Evolutionary conservation across 148 eudicot genomes (phyloP).

Genomic region (Cornus florida): DNA sequence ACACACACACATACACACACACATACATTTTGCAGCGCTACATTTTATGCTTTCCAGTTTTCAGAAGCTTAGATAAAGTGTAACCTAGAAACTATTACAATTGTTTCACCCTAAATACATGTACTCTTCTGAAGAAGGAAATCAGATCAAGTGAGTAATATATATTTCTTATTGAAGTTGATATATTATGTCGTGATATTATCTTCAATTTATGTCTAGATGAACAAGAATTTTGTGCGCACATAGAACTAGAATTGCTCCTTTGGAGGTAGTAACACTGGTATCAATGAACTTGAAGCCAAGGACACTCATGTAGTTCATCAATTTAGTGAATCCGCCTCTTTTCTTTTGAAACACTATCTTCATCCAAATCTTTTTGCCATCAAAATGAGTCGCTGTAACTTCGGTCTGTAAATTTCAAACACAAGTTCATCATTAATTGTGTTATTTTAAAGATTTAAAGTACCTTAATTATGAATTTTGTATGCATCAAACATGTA

Average conservation of each 20-base stretch:
- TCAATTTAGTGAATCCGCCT: slow-evolving; percentile 50
- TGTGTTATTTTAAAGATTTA: too few relatives aligned
- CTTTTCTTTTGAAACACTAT: slow-evolving; percentile 54
- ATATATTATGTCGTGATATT: not conserved
- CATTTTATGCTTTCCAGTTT: too few relatives aligned
- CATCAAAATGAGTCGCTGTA: slow-evolving; percentile 48
- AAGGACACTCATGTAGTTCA: slow-evolving; percentile 54
- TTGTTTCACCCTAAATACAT: too few relatives aligned
- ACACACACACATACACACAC: too few relatives aligned
- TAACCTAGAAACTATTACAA: not conserved
- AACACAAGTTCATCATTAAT: not conserved
- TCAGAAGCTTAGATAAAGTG: not conserved
- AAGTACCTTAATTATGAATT: too few relatives aligned
- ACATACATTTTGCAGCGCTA: too few relatives aligned
- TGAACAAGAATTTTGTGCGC: not conserved
- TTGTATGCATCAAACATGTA: not conserved
- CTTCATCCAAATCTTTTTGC: slow-evolving; percentile 71
- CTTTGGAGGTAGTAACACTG: slow-evolving; percentile 8
- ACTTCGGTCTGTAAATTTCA: slow-evolving; percentile 54
- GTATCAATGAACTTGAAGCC: slow-evolving; percentile 60
- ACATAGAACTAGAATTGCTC: not conserved
- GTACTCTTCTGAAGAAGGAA: too few relatives aligned
- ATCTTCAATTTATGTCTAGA: not conserved
- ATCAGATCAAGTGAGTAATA: too few relatives aligned
- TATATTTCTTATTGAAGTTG: too few relatives aligned